Percentiles rank a stretch among this genome's conserved stretches.
Conservation (phyloP, 1,139 yeast species). For the Insectozyma bohioensis region DNA sequence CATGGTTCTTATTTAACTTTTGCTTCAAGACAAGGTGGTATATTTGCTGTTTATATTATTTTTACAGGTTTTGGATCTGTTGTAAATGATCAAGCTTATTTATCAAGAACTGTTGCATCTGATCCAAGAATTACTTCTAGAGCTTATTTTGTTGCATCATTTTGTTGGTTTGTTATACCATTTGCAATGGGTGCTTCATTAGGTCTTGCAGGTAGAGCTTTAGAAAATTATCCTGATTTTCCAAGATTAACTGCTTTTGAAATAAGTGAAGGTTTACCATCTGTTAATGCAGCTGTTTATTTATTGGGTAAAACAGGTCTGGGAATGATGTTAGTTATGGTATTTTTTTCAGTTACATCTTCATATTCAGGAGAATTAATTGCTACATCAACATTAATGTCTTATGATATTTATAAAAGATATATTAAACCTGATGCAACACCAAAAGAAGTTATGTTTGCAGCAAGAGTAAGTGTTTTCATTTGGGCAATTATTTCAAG, state of each 20-base stretch:
- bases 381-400: conserved; percentile 45
- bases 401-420: conserved; percentile 48
- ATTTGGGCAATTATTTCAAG: conserved; percentile 29
- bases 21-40: conserved; percentile 41
- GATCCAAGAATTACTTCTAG: conserved; percentile 33
- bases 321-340: conserved; percentile 41
- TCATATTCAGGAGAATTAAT: conserved; percentile 50
- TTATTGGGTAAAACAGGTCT: conserved; percentile 47
- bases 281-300: conserved; percentile 42
- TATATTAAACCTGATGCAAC: conserved; percentile 44
- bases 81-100: conserved; percentile 66
- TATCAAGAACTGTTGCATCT: conserved; percentile 34
- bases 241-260: conserved; percentile 23
- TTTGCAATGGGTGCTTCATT: conserved; percentile 42
- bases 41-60: conserved; percentile 31
- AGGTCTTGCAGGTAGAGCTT: conserved; percentile 40
- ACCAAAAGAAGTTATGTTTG: conserved; percentile 37
- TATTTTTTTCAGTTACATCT: conserved; percentile 50
- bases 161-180: conserved; percentile 44
- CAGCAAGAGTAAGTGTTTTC: conserved; percentile 40
- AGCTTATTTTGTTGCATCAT: conserved; percentile 46
- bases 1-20: conserved; percentile 51
- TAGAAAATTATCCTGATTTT: conserved; percentile 25
- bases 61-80: conserved; percentile 56
- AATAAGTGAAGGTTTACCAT: conserved; percentile 39